phyloP scores from a whole-genome alignment of 805 yeast species.

The Starmerella powellii region DNA sequence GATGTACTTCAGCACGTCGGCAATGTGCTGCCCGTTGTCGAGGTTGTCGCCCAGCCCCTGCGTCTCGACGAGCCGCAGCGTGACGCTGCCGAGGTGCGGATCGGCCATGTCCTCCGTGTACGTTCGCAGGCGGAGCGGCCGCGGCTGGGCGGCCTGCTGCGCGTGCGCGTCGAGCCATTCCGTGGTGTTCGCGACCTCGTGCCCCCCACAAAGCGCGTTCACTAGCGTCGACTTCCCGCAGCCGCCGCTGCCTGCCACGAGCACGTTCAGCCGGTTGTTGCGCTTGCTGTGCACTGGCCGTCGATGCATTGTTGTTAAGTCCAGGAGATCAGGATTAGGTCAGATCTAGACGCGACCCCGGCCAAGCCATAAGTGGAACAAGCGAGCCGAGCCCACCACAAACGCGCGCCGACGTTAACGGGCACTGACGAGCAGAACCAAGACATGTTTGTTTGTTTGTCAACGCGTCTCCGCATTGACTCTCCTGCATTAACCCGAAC shows the following conservation, averaged over 20 bases:
- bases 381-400: neutral
- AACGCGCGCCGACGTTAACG: too few species aligned
- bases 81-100: conserved; percentile 21
- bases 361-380: too few species aligned
- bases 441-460: too few species aligned
- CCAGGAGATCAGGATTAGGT: too few species aligned
- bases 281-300: conserved; percentile 19
- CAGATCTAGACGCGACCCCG: too few species aligned
- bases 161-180: conserved; percentile 24
- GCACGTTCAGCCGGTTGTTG: conserved; percentile 54
- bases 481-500: too few species aligned
- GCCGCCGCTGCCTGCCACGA: conserved; percentile 86
- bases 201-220: conserved; percentile 70
- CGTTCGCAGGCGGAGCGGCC: conserved; percentile 21
- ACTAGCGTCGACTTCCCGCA: conserved; percentile 85
- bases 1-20: conserved; percentile 45
- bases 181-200: conserved; percentile 44
- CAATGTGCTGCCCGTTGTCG: conserved; percentile 44
- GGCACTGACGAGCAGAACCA: too few species aligned
- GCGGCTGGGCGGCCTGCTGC: conserved; percentile 24
- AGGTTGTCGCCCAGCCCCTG: conserved; percentile 72
- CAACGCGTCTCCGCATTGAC: too few species aligned
- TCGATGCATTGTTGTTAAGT: conserved; percentile 10
- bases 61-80: conserved; percentile 51
- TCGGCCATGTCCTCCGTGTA: conserved; percentile 24